phyloP scores from a whole-genome alignment of 495 filamentous ascomycete species.

The Penicillium pulvis region DNA sequence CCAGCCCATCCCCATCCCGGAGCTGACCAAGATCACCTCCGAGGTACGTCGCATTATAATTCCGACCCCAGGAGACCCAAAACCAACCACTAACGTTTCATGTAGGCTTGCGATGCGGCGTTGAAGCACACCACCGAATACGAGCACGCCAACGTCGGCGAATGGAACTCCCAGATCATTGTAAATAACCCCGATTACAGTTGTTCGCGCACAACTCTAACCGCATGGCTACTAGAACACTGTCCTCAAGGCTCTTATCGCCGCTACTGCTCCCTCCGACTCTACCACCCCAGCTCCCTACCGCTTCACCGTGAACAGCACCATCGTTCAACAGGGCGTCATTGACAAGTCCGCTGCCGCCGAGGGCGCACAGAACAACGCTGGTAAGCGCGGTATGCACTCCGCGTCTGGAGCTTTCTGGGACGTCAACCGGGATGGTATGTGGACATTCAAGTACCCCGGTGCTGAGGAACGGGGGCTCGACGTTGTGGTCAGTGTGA shows the following conservation, averaged over 20 bases:
- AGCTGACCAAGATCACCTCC: constrained; percentile 80
- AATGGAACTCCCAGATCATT: constrained; percentile 92
- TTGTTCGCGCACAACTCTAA: constrained; percentile 5
- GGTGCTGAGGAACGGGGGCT: constrained; percentile 80
- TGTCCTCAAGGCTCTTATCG: constrained; percentile 82
- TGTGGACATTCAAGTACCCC: constrained; percentile 97
- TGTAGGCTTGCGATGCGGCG: constrained; percentile 79
- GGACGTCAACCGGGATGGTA: constrained; percentile 96
- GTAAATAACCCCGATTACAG: constrained; percentile 48
- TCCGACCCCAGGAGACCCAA: not conserved
- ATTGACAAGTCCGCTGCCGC: constrained; percentile 46
- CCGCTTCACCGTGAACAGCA: constrained; percentile 96
- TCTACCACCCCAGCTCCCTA: constrained; percentile 55
- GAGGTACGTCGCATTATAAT: constrained; percentile 59
- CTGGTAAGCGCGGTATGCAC: constrained; percentile 92
- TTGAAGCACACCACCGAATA: constrained; percentile 72
- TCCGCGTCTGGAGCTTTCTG: constrained; percentile 92
- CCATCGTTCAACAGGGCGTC: constrained; percentile 85
- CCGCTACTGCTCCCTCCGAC: constrained; percentile 67
- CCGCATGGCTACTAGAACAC: constrained; percentile 60
- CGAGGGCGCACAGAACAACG: constrained; percentile 47
- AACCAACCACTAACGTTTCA: constrained; percentile 1
- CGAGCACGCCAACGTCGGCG: constrained; percentile 74
- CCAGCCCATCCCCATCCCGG: constrained; percentile 75
- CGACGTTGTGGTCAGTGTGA: constrained; percentile 88